These are phyloP conservation scores for Backusella sp. DNA, from an alignment of 192 early-diverging fungal genomes.

Conservation along the genomic window DNA sequence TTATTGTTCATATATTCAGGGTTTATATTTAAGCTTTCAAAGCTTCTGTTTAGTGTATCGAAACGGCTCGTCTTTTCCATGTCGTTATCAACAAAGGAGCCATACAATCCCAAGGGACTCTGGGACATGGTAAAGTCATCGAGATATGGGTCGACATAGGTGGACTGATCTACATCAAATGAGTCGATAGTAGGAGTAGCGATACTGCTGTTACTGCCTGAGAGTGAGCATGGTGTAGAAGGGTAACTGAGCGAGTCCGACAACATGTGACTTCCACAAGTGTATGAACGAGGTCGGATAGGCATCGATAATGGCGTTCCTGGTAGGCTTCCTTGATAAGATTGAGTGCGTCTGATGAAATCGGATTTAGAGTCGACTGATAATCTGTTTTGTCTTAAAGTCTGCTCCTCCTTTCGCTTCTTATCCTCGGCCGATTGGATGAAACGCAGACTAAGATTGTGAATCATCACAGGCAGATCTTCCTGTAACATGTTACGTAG, in stretches of 20 bases:
- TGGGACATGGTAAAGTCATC: not conserved
- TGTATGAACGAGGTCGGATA: not conserved
- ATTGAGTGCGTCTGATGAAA: not conserved
- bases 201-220: not conserved
- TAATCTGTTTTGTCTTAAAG: not conserved
- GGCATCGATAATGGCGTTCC: not conserved
- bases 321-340: not conserved
- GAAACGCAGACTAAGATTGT: slow-evolving; percentile 78
- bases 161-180: not conserved
- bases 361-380: not conserved
- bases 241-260: not conserved
- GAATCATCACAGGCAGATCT: slow-evolving; percentile 90
- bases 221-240: not conserved
- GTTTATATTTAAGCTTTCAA: slow-evolving; percentile 1
- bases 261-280: not conserved
- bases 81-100: not conserved
- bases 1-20: not conserved
- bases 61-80: not conserved
- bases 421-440: slow-evolving; percentile 57
- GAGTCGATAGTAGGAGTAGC: not conserved
- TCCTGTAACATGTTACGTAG: slow-evolving; percentile 90
- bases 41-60: not conserved
- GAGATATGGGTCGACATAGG: not conserved
- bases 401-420: slow-evolving; percentile 21
- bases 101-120: not conserved